phyloP scores from a whole-genome alignment of 495 filamentous ascomycete species.

The Clavariopsis aquatica region DNA sequence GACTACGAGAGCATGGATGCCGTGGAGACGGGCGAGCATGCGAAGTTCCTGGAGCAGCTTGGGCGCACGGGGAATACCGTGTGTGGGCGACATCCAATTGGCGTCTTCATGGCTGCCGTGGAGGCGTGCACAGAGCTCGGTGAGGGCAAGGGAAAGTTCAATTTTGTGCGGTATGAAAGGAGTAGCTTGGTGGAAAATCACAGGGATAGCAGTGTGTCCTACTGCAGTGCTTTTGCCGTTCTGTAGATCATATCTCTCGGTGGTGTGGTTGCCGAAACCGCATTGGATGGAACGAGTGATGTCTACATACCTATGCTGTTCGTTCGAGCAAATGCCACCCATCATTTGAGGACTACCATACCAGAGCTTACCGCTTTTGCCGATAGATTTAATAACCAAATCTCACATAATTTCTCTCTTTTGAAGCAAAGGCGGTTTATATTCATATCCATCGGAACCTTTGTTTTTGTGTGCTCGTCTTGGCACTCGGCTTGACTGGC shows the following conservation, averaged over 20 bases:
- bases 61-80: constrained; percentile 83
- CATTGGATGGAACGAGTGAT: too few relatives aligned
- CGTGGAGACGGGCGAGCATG: constrained; percentile 71
- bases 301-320: too few relatives aligned
- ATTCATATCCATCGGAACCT: too few relatives aligned
- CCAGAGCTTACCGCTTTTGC: too few relatives aligned
- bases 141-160: constrained; percentile 58
- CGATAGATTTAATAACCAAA: too few relatives aligned
- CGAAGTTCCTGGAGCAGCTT: constrained; percentile 66
- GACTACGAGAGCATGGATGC: constrained; percentile 82
- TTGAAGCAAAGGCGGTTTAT: too few relatives aligned
- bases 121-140: constrained; percentile 56
- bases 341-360: too few relatives aligned
- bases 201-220: constrained; percentile 89
- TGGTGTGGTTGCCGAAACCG: too few relatives aligned
- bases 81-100: constrained; percentile 93
- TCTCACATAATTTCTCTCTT: too few relatives aligned
- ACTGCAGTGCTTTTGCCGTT: constrained; percentile 78
- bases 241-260: too few relatives aligned
- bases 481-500: constrained; percentile 21
- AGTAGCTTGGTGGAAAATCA: constrained; percentile 73
- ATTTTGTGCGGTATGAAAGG: constrained; percentile 87
- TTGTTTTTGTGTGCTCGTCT: too few relatives aligned
- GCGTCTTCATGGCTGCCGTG: constrained; percentile 85
- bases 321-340: too few relatives aligned